phyloP scores from a whole-genome alignment of 73 alveolate species.

The Paramecium pentaurelia region DNA sequence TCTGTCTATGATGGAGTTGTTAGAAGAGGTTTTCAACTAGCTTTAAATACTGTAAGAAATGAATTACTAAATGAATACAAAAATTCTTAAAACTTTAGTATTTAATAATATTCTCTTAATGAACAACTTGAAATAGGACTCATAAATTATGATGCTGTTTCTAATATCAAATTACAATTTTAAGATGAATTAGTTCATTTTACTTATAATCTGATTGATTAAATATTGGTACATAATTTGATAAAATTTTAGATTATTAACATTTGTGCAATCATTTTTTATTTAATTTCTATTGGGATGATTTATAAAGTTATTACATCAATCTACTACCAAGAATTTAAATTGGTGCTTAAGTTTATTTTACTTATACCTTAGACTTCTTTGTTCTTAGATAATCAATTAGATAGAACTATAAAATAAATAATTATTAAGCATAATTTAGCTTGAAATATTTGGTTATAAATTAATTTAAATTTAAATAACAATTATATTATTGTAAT shows the following conservation, averaged over 20 bases:
- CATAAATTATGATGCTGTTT: neutral
- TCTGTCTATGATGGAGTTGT: neutral
- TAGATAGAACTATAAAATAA: slow-evolving; percentile 22
- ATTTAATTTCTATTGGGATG: neutral
- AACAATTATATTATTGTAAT: too few species aligned
- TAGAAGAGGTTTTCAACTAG: slow-evolving; percentile 6
- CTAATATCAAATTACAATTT: neutral
- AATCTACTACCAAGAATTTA: neutral
- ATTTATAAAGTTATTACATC: neutral
- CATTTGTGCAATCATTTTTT: neutral
- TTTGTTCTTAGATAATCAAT: neutral
- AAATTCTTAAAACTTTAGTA: neutral
- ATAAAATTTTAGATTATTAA: neutral
- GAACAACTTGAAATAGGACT: neutral
- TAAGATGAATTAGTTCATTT: neutral
- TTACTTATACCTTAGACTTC: slow-evolving; percentile 20
- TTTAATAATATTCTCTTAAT: neutral
- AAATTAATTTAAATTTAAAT: neutral
- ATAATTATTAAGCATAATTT: neutral
- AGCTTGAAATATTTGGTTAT: neutral
- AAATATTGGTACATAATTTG: neutral
- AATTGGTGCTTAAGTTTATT: neutral
- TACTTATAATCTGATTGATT: neutral
- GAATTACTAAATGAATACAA: neutral
- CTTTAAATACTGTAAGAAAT: neutral